These are phyloP conservation scores for Fusarium ramigenum DNA, from an alignment of 2,329 filamentous ascomycete species.

Conservation along the genomic window DNA sequence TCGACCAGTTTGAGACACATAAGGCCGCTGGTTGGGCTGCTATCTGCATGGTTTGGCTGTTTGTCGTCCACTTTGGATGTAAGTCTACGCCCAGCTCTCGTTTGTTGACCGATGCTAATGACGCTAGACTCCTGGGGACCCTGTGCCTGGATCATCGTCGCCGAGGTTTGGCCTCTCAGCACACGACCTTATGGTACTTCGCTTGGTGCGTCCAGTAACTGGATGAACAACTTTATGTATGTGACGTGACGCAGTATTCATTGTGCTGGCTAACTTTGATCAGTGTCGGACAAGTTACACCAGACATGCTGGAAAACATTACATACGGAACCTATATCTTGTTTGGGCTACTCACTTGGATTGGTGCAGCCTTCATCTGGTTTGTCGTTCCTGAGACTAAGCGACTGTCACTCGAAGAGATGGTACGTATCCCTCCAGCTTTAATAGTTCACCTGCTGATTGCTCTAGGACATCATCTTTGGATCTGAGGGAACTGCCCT, in stretches of 20 bases:
- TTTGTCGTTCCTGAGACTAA: slow-evolving; percentile 74
- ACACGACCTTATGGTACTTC: slow-evolving; percentile 76
- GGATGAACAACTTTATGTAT: slow-evolving; percentile 68
- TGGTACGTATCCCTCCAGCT: slow-evolving; percentile 52
- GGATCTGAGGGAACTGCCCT: slow-evolving; percentile 72
- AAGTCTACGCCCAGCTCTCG: rapidly evolving
- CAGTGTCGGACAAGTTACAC: slow-evolving; percentile 72
- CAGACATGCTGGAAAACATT: slow-evolving; percentile 71
- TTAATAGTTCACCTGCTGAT: not conserved
- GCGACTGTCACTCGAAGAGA: slow-evolving; percentile 70
- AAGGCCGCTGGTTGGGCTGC: slow-evolving; percentile 75
- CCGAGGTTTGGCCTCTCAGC: slow-evolving; percentile 78
- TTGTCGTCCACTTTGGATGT: slow-evolving; percentile 77
- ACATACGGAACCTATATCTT: slow-evolving; percentile 77
- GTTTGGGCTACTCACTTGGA: slow-evolving; percentile 71
- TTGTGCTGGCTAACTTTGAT: not conserved
- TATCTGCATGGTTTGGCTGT: slow-evolving; percentile 75
- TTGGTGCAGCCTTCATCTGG: slow-evolving; percentile 70
- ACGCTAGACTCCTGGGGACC: slow-evolving; percentile 71
- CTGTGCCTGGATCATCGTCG: slow-evolving; percentile 77
- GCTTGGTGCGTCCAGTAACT: slow-evolving; percentile 72
- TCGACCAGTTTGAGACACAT: slow-evolving; percentile 66
- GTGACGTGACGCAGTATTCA: not conserved
- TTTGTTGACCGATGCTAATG: not conserved
- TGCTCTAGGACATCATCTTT: slow-evolving; percentile 68